phyloP scores from a whole-genome alignment of 2,329 filamentous ascomycete species.

The Alternaria longipes region DNA sequence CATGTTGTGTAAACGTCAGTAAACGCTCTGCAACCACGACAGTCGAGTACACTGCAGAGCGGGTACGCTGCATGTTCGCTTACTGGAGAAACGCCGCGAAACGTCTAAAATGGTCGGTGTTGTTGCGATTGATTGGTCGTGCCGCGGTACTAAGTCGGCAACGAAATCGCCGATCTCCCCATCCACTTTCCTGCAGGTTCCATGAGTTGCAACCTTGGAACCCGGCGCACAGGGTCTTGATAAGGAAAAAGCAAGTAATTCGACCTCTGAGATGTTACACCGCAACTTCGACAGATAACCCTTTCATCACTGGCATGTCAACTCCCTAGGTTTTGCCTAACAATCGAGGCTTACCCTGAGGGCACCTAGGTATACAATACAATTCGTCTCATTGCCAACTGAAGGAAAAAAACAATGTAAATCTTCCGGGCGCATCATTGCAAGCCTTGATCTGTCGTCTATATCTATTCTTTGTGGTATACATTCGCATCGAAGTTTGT shows the following conservation, averaged over 20 bases:
- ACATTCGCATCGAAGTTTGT: slow-evolving; percentile 49
- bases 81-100: slow-evolving; percentile 21
- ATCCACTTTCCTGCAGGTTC: slow-evolving; percentile 20
- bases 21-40: background rate
- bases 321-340: background rate
- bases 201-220: slow-evolving; percentile 10
- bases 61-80: slow-evolving; percentile 21
- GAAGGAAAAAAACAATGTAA: background rate
- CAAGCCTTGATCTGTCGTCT: background rate
- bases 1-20: slow-evolving; percentile 9
- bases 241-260: slow-evolving; percentile 8
- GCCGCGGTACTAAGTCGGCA: background rate
- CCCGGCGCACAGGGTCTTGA: background rate
- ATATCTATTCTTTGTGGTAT: slow-evolving; percentile 38
- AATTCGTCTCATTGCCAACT: no score
- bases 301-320: background rate
- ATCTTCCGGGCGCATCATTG: background rate
- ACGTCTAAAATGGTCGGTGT: slow-evolving; percentile 13
- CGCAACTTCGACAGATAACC: background rate
- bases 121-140: slow-evolving; percentile 15
- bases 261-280: background rate
- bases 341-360: background rate
- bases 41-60: slow-evolving; percentile 8
- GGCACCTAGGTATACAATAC: background rate
- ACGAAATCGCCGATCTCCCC: slow-evolving; percentile 6